Conservation (phyloP, 345 rosid genomes). For the Brassica incana region DNA sequence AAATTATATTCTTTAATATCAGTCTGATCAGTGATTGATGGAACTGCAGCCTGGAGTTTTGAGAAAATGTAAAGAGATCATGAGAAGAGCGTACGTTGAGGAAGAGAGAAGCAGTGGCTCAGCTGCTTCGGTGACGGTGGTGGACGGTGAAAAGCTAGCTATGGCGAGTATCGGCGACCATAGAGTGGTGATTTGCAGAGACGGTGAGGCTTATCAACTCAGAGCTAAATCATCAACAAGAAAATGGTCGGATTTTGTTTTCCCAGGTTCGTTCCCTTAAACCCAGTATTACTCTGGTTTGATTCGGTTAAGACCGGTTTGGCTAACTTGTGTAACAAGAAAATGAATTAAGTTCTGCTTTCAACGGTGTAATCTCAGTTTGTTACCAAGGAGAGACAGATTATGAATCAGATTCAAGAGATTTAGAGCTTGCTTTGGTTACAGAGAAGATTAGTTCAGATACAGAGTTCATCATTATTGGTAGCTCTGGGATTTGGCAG, state of each 20-base stretch:
- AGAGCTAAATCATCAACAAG: constrained; percentile 38
- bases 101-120: constrained; percentile 35
- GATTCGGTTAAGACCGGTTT: background rate
- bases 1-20: background rate
- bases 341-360: background rate
- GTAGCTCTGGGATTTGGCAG: constrained; percentile 79
- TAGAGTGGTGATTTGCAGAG: constrained; percentile 59
- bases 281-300: background rate
- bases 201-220: constrained; percentile 63
- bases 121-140: constrained; percentile 62
- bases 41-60: constrained; percentile 48
- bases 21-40: background rate
- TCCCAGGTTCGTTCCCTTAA: constrained; percentile 32
- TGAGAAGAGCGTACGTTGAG: constrained; percentile 52
- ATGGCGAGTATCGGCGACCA: constrained; percentile 62
- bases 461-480: constrained; percentile 69
- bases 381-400: constrained; percentile 43
- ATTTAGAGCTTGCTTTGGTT: constrained; percentile 44
- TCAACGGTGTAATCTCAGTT: constrained; percentile 20
- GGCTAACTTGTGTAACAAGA: constrained; percentile 13
- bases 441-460: constrained; percentile 46
- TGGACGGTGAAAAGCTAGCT: constrained; percentile 70
- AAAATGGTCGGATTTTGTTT: constrained; percentile 51
- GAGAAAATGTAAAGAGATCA: constrained; percentile 54
- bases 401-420: constrained; percentile 22